Evolutionary conservation across 2,329 filamentous ascomycete genomes (phyloP).

Genomic region (Verticillium albo-atrum): DNA sequence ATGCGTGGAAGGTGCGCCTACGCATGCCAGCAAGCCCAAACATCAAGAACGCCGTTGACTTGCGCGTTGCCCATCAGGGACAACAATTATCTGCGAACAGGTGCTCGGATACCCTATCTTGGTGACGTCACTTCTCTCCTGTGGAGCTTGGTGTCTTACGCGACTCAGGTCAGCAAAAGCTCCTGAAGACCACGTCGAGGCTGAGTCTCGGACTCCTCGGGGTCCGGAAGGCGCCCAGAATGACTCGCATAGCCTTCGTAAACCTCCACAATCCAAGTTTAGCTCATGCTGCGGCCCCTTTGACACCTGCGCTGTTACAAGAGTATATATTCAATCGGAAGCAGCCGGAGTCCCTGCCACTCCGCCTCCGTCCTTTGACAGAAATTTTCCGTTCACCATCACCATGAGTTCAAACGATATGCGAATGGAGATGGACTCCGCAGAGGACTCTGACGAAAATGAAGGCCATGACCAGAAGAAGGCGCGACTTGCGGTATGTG

Average conservation of each 20-base stretch:
- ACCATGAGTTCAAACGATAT: background rate
- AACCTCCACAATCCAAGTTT: background rate
- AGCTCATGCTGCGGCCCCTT: background rate
- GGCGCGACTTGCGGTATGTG: background rate
- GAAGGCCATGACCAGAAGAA: background rate
- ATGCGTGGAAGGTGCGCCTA: too few relatives aligned
- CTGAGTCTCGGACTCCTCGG: background rate
- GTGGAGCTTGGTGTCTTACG: too few relatives aligned
- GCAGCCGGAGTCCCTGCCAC: background rate
- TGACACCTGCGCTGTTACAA: background rate
- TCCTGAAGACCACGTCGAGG: too few relatives aligned
- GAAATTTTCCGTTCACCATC: background rate
- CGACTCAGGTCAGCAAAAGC: too few relatives aligned
- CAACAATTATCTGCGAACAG: too few relatives aligned
- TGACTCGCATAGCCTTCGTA: background rate
- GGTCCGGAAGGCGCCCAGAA: background rate
- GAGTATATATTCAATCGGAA: background rate
- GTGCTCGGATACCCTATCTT: too few relatives aligned
- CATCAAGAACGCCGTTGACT: too few relatives aligned
- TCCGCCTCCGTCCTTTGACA: background rate
- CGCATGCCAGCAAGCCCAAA: too few relatives aligned
- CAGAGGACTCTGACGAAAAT: background rate
- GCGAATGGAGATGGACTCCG: background rate
- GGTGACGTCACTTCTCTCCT: too few relatives aligned
- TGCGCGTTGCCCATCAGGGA: too few relatives aligned